Evolutionary conservation across 768 basidiomycete genomes (phyloP).

Genomic region (Boletus vermiculosoides): DNA sequence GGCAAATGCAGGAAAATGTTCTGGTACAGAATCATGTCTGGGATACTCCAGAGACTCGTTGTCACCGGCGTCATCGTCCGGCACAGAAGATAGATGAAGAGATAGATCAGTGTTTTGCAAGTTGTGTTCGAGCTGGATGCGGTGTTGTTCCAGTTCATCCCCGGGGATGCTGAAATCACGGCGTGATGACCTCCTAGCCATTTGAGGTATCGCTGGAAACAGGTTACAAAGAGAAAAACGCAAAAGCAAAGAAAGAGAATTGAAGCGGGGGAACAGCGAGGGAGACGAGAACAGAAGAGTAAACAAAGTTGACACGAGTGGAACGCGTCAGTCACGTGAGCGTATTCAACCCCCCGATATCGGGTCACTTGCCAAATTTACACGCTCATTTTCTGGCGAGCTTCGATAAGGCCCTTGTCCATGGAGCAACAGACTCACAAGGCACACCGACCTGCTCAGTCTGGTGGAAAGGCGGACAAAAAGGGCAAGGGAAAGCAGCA

Average conservation of each 20-base stretch:
- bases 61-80: constrained; percentile 41
- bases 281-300: constrained; percentile 2
- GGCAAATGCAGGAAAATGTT: constrained; percentile 53
- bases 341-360: constrained; percentile 12
- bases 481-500: constrained; percentile 71
- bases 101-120: constrained; percentile 72
- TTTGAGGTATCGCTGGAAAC: constrained; percentile 18
- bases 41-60: constrained; percentile 65
- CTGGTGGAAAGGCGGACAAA: constrained; percentile 74
- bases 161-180: constrained; percentile 58
- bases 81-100: constrained; percentile 61
- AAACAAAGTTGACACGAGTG: constrained; percentile 22
- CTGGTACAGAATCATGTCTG: constrained; percentile 61
- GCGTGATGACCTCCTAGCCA: constrained; percentile 27
- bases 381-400: neutral
- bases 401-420: neutral
- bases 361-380: constrained; percentile 21
- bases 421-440: constrained; percentile 84
- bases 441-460: constrained; percentile 71
- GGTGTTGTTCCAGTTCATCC: constrained; percentile 72
- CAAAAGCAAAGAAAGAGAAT: constrained; percentile 13
- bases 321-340: constrained; percentile 33
- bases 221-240: constrained; percentile 14
- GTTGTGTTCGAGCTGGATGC: constrained; percentile 77
- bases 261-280: constrained; percentile 8